Conservation (phyloP, 306 rosid genomes). For the Cicer judaicum region DNA sequence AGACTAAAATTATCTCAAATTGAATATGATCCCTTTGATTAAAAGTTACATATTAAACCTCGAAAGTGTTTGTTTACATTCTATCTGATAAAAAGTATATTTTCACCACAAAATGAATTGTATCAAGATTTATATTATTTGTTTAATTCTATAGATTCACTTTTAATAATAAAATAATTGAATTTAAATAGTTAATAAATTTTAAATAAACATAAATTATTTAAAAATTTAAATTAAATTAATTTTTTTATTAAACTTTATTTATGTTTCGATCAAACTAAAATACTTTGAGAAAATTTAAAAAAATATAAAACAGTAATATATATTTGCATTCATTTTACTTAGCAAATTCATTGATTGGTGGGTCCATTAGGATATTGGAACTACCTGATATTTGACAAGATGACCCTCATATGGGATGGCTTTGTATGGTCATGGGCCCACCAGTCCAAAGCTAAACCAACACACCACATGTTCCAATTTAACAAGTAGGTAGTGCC, state of each 20-base stretch:
- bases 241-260: too few relatives aligned
- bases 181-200: too few relatives aligned
- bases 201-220: too few relatives aligned
- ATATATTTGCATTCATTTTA: conserved; percentile 25
- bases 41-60: conserved; percentile 10
- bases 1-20: too few relatives aligned
- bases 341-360: conserved; percentile 37
- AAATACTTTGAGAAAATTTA: too few relatives aligned
- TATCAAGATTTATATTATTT: conserved; percentile 1
- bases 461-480: conserved; percentile 78
- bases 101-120: conserved; percentile 32
- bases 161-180: conserved; percentile 13
- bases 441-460: conserved; percentile 71
- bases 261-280: too few relatives aligned
- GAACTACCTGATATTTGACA: conserved; percentile 62
- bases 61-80: not conserved
- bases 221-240: too few relatives aligned
- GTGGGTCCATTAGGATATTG: conserved; percentile 61
- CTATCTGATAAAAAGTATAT: not conserved
- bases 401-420: conserved; percentile 53
- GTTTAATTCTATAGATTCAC: conserved; percentile 38
- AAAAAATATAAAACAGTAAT: too few relatives aligned
- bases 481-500: conserved; percentile 65
- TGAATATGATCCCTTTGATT: too few relatives aligned
- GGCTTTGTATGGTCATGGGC: conserved; percentile 71